These are phyloP conservation scores for Galeopsis tetrahit DNA, from an alignment of 257 asterid species.

Conservation along the genomic window DNA sequence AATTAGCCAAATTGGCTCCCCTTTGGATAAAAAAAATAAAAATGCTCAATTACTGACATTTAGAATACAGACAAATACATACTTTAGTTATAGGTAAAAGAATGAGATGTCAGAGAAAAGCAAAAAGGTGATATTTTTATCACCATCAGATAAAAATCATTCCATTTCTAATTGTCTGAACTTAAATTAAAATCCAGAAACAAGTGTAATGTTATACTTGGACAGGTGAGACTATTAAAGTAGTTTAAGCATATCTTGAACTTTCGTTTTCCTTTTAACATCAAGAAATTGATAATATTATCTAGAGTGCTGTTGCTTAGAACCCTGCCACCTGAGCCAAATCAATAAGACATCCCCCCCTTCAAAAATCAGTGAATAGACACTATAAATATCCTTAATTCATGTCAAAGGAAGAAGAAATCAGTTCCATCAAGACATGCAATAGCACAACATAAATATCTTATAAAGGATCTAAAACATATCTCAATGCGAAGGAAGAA, in stretches of 20 bases:
- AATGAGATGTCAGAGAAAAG: not conserved
- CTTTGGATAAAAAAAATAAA: not conserved
- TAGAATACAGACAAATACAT: not conserved
- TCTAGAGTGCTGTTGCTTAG: not conserved
- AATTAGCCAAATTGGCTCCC: not conserved
- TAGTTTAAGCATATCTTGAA: not conserved
- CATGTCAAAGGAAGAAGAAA: no score
- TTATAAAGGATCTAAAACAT: not conserved
- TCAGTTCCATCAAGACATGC: not conserved
- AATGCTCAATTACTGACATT: not conserved
- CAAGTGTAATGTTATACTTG: not conserved
- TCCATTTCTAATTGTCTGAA: conserved; percentile 2
- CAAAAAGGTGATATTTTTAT: not conserved
- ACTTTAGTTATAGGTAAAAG: not conserved
- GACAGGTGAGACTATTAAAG: not conserved
- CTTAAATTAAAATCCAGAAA: not conserved
- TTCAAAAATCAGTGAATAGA: no score
- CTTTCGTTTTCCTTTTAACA: not conserved
- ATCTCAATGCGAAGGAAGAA: not conserved
- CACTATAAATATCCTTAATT: no score
- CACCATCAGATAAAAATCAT: not conserved
- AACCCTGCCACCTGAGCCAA: not conserved
- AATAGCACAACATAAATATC: not conserved
- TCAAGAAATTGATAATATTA: not conserved
- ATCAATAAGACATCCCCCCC: not conserved